Base-by-base conservation (phyloP, 139 green algal species). In the Diplosphaera chodatii region DNA sequence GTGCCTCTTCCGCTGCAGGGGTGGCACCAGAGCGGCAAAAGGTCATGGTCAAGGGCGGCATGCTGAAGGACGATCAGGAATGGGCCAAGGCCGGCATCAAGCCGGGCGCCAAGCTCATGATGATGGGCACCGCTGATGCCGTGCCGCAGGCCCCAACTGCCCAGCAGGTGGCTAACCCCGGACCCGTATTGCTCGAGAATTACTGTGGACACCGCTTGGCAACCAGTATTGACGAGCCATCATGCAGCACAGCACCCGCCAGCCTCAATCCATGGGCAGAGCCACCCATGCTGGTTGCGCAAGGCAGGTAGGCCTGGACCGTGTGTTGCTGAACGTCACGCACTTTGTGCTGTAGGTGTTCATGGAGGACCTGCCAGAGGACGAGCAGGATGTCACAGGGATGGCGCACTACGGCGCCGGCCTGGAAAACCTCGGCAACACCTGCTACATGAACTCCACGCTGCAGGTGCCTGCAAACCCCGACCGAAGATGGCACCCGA, bases 381-480 rank as follows among this genome's bases (percentile, higher is more conserved):
- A 92, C 25, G 80, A 93, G 64, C 81, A 82, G 67, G 88, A 90
- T 25, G 40, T 71, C 1, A 77, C 71, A 30, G 87, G 82, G 55
- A 64, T 85, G 30, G 69, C 78, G 25, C 90, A 90, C 32, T 96
- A 93, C 69, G 85, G 86, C 25, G 82, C 86, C 16, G 94, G 94
- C 1, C 82, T 99, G 64, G 62, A 91, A 65, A 99, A 99, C 82
- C 83, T 98, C 33, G 94, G 94, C 69, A 98, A 98, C 81, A 99
- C 94, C 0, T 99, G 94, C 88, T 99, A 99, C 85, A 98, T 98
- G 94, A 98, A 98, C 83, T 84, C 81, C 66, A 96, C 89, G 0
- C 29, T 87, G 66, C 22, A 48, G 37, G 37, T 48, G 37, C n/a
- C n/a, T n/a, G n/a, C n/a, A n/a, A n/a, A n/a, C n/a, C n/a, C n/a